A percentile compares a stretch with the other conserved stretches of the same genome.
Evolutionary conservation across 2,329 filamentous ascomycete genomes (phyloP).

Genomic region (Fusarium guadeloupense): DNA sequence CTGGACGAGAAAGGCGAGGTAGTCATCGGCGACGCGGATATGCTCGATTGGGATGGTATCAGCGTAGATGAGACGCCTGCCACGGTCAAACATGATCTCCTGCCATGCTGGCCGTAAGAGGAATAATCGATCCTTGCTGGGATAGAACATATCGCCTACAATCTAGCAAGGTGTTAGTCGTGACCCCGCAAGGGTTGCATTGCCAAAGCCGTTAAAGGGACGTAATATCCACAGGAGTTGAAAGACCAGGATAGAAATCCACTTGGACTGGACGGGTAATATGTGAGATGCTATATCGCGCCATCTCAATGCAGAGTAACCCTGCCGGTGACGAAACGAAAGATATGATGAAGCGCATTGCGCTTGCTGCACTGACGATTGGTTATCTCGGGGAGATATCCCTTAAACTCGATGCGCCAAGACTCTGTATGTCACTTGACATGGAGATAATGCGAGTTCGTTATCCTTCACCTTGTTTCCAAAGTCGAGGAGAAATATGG

Average conservation of each 20-base stretch:
- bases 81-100: constrained; percentile 43
- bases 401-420: not conserved
- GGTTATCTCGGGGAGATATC: not conserved
- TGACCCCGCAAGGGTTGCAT: constrained; percentile 36
- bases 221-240: constrained; percentile 32
- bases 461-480: constrained; percentile 1
- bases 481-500: constrained; percentile 6
- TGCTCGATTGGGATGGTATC: constrained; percentile 33
- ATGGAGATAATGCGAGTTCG: constrained; percentile 20
- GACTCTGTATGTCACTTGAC: constrained; percentile 28
- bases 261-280: constrained; percentile 37
- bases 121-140: constrained; percentile 49
- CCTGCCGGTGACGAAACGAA: constrained; percentile 30
- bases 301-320: constrained; percentile 40
- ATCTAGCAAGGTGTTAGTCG: constrained; percentile 46
- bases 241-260: constrained; percentile 32
- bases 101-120: constrained; percentile 50
- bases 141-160: constrained; percentile 52
- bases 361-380: not conserved
- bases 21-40: constrained; percentile 46
- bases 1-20: constrained; percentile 48
- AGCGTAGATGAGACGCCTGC: constrained; percentile 41
- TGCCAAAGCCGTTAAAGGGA: constrained; percentile 28
- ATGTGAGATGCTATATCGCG: constrained; percentile 42
- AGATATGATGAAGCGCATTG: constrained; percentile 13